Percentiles rank a stretch among this genome's conserved stretches.
Conservation (phyloP, 2,329 filamentous ascomycete species). For the Aureobasidium sp. region DNA sequence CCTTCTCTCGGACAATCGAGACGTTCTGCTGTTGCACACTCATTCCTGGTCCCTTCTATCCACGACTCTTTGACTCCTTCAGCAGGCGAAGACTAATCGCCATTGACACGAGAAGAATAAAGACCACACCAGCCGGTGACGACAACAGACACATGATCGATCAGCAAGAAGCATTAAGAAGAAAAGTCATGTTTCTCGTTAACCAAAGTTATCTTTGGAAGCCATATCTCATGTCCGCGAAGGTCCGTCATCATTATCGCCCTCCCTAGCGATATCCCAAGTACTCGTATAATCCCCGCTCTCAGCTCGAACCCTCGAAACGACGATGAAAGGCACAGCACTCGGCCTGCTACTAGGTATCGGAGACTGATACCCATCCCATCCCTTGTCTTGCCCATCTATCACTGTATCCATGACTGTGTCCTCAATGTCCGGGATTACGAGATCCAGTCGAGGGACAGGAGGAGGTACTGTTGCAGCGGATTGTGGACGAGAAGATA, state of each 20-base stretch:
- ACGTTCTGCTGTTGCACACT: no score
- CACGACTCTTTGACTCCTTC: no score
- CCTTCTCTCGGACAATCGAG: no score
- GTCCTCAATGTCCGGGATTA: slow-evolving; percentile 5
- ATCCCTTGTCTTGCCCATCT: neutral
- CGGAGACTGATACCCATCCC: neutral
- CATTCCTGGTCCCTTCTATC: no score
- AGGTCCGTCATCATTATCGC: neutral
- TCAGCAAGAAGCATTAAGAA: neutral
- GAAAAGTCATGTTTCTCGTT: neutral
- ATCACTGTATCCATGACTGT: slow-evolving; percentile 1
- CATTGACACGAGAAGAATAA: neutral
- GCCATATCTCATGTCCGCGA: neutral
- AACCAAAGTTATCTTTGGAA: neutral
- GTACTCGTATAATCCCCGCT: neutral
- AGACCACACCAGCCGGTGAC: neutral
- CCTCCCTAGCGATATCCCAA: neutral
- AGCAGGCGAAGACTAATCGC: no score
- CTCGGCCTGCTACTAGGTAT: neutral
- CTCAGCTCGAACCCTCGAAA: neutral
- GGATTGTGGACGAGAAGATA: neutral
- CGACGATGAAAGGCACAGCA: neutral
- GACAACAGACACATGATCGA: neutral
- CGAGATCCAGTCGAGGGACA: neutral
- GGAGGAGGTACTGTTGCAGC: neutral